phyloP scores from a whole-genome alignment of 1,284 basidiomycete genomes.

The Rhodofomes roseus region DNA sequence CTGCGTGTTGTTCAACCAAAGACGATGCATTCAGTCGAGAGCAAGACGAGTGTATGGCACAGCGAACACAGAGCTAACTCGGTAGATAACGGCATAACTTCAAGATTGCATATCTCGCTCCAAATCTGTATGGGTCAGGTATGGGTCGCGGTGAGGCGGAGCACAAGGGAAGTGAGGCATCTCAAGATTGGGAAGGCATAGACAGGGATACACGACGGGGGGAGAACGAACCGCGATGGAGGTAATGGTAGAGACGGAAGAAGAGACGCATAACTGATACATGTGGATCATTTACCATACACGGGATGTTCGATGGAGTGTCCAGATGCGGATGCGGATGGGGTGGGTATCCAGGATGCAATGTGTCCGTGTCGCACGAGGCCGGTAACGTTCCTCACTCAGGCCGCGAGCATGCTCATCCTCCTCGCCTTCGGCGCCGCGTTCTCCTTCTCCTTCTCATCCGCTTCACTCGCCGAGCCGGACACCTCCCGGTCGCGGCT shows the following conservation, averaged over 20 bases:
- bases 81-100: slow-evolving; percentile 24
- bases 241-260: not conserved
- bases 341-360: not conserved
- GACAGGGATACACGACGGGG: not conserved
- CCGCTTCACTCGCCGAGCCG: slow-evolving; percentile 35
- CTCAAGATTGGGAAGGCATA: not conserved
- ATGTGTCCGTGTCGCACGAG: too few species aligned
- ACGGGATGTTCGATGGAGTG: not conserved
- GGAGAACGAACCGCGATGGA: not conserved
- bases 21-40: slow-evolving; percentile 4
- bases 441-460: slow-evolving; percentile 49
- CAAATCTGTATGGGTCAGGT: not conserved
- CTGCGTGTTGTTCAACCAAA: not conserved
- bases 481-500: slow-evolving; percentile 24
- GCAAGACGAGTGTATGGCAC: slow-evolving; percentile 9
- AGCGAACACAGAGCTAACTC: slow-evolving; percentile 20
- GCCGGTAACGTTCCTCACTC: too few species aligned
- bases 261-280: not conserved
- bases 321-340: not conserved
- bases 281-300: not conserved
- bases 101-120: slow-evolving; percentile 10
- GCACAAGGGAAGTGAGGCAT: not conserved
- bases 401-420: slow-evolving; percentile 20
- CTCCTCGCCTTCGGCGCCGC: slow-evolving; percentile 20
- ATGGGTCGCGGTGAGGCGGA: not conserved